Evolutionary conservation across 176 grass and related monocot species (phyloP), one percentile per base, ranked within the genome.

Genomic region (Puya raimondii): DNA sequence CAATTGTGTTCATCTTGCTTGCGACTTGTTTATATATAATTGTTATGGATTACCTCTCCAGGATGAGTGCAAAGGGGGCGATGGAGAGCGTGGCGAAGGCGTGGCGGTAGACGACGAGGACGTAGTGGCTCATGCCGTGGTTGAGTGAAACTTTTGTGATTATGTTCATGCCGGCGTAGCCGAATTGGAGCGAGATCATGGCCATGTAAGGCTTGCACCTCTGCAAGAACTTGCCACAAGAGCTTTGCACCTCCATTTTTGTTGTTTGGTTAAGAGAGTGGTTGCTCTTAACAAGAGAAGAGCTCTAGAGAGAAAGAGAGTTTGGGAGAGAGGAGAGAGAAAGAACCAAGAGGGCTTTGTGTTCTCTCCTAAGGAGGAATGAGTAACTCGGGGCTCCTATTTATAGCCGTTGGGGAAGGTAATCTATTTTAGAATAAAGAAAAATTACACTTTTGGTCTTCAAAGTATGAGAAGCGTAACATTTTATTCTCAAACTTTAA

Each of bases 101-200:
- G 66, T 91, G 95, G 18, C 95, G 84, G 67, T 99, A 99, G n/a
- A 99, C 95, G 51, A 99, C 95, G 50, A 99, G 89, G 3, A 99
- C 95, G 75, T 99, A 99, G 80, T 99, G 95, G 82, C 90, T 91
- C 89, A 99, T 91, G 25, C 95, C 95, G 66, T 82, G 90, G 87
- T 99, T 99, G 22, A 99, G 87, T 53, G 95, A 99, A 70, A 99
- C 90, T 84, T 99, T 99, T 69, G 95, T 99, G 83, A 99, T 91
- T 20, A 99, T 91, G 71, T 99, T 99, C 95, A 99, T 99, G 11
- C 95, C 95, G 16, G 95, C 95, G 64, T 99, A 99, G 27, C 95
- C 95, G 57, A 99, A 99, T 75, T 99, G 95, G 77, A 99, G 82
- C 47, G 95, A 99, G 70, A 91, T 80, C 95, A 99, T 99, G 66